These are phyloP conservation scores for Austropuccinia psidii DNA, from an alignment of 1,284 basidiomycete genomes.

Conservation along the genomic window DNA sequence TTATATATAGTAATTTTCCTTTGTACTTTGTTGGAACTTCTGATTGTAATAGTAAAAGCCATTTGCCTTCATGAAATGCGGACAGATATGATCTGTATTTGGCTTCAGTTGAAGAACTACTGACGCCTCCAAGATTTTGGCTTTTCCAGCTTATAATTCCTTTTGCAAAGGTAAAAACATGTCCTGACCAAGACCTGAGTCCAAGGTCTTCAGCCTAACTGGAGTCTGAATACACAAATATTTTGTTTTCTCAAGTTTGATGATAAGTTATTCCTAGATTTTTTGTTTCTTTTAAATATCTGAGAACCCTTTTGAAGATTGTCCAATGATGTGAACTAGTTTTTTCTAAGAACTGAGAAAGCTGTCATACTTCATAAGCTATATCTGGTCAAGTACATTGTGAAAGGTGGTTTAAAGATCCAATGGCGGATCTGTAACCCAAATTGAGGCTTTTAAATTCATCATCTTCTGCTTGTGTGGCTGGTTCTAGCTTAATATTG, in stretches of 20 bases:
- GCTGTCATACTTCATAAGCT: slow-evolving; percentile 11
- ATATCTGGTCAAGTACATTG: slow-evolving; percentile 34
- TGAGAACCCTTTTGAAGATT: slow-evolving; percentile 14
- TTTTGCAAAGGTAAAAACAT: too few relatives aligned
- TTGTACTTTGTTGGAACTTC: not conserved
- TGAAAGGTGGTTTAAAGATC: slow-evolving; percentile 16
- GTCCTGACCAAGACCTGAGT: too few relatives aligned
- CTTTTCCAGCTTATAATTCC: slow-evolving; percentile 6
- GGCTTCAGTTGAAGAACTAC: slow-evolving; percentile 13
- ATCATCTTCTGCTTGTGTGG: slow-evolving; percentile 13
- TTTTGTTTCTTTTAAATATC: slow-evolving; percentile 27
- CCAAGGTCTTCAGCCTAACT: slow-evolving; percentile 30
- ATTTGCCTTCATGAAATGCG: slow-evolving; percentile 12
- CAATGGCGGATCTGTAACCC: slow-evolving; percentile 23
- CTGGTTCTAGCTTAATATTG: slow-evolving; percentile 15
- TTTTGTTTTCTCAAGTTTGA: not conserved
- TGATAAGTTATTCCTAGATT: slow-evolving; percentile 7
- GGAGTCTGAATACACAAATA: slow-evolving; percentile 13
- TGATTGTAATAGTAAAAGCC: too few relatives aligned
- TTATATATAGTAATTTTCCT: too few relatives aligned
- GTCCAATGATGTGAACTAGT: slow-evolving; percentile 4
- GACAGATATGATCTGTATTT: slow-evolving; percentile 8
- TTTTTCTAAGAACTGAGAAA: slow-evolving; percentile 30
- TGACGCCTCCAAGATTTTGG: slow-evolving; percentile 15
- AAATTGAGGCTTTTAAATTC: not conserved